phyloP scores from a whole-genome alignment of 495 filamentous ascomycete species.

The Durotheca rogersii region DNA sequence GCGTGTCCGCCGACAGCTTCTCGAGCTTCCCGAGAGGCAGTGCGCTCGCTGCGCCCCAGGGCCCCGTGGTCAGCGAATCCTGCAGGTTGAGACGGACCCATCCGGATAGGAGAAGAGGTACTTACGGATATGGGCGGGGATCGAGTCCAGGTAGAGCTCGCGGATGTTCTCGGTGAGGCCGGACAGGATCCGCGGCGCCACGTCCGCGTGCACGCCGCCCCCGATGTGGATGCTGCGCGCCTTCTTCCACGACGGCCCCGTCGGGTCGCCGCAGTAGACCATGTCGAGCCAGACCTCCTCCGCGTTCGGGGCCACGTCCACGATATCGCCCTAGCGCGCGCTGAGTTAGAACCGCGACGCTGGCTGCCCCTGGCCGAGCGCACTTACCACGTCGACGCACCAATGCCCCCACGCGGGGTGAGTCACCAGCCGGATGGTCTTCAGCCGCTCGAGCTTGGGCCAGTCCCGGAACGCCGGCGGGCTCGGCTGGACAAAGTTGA shows the following conservation, averaged over 20 bases:
- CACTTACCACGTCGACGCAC: constrained; percentile 5
- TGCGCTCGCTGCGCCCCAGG: neutral
- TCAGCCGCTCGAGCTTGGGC: constrained; percentile 24
- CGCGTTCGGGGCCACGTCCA: constrained; percentile 21
- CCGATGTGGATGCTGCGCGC: constrained; percentile 25
- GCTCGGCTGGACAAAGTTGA: neutral
- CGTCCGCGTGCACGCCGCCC: neutral
- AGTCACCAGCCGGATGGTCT: constrained; percentile 9
- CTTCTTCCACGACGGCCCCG: constrained; percentile 12
- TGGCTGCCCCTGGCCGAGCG: neutral
- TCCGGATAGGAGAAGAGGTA: neutral
- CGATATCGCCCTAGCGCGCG: constrained; percentile 6
- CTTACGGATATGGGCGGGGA: neutral
- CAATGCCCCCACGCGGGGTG: too few relatives aligned
- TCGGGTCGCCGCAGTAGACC: neutral
- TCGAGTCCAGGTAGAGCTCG: constrained; percentile 17
- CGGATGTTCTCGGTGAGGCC: constrained; percentile 6
- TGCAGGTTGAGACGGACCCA: neutral
- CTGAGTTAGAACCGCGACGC: constrained; percentile 9
- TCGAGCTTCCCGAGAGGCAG: constrained; percentile 15
- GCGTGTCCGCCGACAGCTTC: constrained; percentile 13
- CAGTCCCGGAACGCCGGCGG: constrained; percentile 13
- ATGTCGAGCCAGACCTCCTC: constrained; percentile 28
- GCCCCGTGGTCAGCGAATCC: neutral
- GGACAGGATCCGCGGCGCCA: neutral